Evolutionary conservation across 805 yeast species (phyloP).

Genomic region (Ogataea pilisensis): DNA sequence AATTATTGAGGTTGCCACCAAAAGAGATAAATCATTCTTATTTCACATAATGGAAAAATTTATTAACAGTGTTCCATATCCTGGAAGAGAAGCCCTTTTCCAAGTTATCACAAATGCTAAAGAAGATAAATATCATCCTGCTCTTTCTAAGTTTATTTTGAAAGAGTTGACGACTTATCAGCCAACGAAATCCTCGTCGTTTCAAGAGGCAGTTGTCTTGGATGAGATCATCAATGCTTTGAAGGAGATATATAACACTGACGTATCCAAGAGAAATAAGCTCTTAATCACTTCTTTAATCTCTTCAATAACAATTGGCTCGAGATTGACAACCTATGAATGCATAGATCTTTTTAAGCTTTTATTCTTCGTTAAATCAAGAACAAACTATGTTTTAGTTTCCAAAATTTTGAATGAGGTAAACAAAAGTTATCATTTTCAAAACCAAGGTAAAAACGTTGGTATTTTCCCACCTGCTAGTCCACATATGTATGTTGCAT

Average conservation of each 20-base stretch:
- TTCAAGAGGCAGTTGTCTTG: conserved; percentile 21
- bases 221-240: conserved; percentile 15
- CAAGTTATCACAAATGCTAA: conserved; percentile 10
- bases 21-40: conserved; percentile 21
- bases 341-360: conserved; percentile 21
- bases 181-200: conserved; percentile 9
- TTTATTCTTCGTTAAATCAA: conserved; percentile 20
- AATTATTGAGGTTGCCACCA: conserved; percentile 17
- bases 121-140: conserved; percentile 11
- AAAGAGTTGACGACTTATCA: conserved; percentile 12
- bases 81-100: conserved; percentile 23
- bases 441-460: conserved; percentile 6
- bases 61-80: conserved; percentile 12
- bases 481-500: conserved; percentile 38
- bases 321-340: conserved; percentile 23
- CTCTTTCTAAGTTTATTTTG: conserved; percentile 14
- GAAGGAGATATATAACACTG: conserved; percentile 1
- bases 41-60: conserved; percentile 18
- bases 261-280: conserved; percentile 5
- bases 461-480: conserved; percentile 35
- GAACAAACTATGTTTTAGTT: conserved; percentile 26
- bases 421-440: conserved; percentile 16
- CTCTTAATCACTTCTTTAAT: conserved; percentile 10
- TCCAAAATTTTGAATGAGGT: conserved; percentile 29
- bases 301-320: conserved; percentile 20